Evolutionary conservation across 1,284 basidiomycete genomes (phyloP).

Genomic region (Afroboletus lepidellus): DNA sequence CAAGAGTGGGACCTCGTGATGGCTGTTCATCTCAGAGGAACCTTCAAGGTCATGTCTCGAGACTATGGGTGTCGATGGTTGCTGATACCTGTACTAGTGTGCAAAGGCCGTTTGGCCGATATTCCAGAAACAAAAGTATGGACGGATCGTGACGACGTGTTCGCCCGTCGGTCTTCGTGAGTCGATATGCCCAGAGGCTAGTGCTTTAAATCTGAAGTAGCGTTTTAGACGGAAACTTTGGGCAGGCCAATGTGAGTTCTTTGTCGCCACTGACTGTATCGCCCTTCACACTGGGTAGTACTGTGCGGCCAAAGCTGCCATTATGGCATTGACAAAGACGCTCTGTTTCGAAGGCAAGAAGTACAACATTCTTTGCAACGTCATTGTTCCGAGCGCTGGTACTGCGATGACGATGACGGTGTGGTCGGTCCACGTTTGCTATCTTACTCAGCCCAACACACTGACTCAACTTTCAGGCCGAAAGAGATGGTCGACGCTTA

Average conservation of each 20-base stretch:
- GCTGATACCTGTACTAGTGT: conserved; percentile 47
- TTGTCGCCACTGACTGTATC: neutral
- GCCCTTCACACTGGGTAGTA: conserved; percentile 50
- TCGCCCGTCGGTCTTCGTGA: conserved; percentile 91
- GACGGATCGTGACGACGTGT: conserved; percentile 91
- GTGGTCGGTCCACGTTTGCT: conserved; percentile 46
- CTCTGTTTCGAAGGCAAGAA: conserved; percentile 92
- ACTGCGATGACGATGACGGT: conserved; percentile 89
- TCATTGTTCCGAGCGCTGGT: conserved; percentile 87
- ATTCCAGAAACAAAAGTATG: conserved; percentile 97
- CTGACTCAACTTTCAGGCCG: conserved; percentile 48
- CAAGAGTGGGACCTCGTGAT: conserved; percentile 95
- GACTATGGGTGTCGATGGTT: neutral
- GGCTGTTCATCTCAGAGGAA: conserved; percentile 83
- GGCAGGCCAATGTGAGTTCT: conserved; percentile 74
- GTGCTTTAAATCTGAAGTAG: conserved; percentile 4
- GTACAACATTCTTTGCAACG: conserved; percentile 88
- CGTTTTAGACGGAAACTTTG: conserved; percentile 84
- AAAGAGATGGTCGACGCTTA: conserved; percentile 94
- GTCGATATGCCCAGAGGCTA: conserved; percentile 30
- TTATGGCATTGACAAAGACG: conserved; percentile 87
- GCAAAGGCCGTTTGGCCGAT: conserved; percentile 96
- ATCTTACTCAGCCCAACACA: neutral
- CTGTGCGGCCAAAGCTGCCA: conserved; percentile 90
- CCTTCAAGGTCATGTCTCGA: conserved; percentile 56